Conservation (phyloP, 331 rosid genomes). For the Rhamnella rubrinervis region DNA sequence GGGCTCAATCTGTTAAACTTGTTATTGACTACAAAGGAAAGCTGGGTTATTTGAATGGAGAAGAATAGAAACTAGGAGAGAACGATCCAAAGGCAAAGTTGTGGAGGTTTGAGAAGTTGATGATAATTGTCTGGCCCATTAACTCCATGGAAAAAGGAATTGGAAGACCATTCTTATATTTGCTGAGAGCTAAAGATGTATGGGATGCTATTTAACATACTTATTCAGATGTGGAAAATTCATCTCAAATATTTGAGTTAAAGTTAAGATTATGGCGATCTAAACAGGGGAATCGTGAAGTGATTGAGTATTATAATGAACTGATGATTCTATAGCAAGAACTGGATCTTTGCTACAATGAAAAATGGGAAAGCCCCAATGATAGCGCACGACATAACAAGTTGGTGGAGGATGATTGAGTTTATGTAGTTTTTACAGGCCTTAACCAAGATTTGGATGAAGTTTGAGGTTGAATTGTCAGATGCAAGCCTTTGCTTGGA, state of each 20-base stretch:
- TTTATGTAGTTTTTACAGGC: background rate
- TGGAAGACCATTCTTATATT: background rate
- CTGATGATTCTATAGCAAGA: conserved; percentile 1
- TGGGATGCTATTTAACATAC: background rate
- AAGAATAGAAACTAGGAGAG: background rate
- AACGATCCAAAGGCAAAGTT: background rate
- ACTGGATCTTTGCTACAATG: conserved; percentile 3
- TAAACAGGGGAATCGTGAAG: conserved; percentile 1
- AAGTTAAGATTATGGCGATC: background rate
- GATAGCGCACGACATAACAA: background rate
- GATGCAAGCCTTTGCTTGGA: background rate
- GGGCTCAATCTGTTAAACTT: background rate
- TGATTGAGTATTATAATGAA: conserved; percentile 2
- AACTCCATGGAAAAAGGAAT: background rate
- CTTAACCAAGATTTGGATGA: conserved; percentile 1
- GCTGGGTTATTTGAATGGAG: background rate
- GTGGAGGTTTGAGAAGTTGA: conserved; percentile 5
- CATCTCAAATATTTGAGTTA: conserved; percentile 2
- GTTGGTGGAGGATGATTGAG: background rate
- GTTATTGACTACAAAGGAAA: background rate
- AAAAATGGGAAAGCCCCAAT: background rate
- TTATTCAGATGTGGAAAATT: conserved; percentile 2
- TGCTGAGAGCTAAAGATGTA: background rate
- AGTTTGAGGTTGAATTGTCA: background rate
- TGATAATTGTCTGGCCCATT: background rate